Conservation (phyloP, 768 basidiomycete species). For the Lactarius hatsudake region DNA sequence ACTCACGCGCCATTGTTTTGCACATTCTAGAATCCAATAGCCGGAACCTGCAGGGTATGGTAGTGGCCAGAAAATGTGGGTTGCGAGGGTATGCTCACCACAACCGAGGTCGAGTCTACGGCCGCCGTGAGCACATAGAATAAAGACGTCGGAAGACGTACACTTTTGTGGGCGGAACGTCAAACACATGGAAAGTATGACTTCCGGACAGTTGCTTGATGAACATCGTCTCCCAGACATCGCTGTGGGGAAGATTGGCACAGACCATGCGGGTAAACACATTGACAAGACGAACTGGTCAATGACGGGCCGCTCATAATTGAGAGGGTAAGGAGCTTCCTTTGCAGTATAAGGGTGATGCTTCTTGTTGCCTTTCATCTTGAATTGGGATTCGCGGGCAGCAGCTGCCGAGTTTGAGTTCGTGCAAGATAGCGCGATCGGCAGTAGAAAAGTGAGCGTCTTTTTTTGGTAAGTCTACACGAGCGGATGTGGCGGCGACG, state of each 20-base stretch:
- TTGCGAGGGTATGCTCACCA: slow-evolving; percentile 40
- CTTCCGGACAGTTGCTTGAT: slow-evolving; percentile 53
- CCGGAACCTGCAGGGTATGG: slow-evolving; percentile 52
- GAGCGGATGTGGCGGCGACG: not conserved
- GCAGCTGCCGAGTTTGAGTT: slow-evolving; percentile 51
- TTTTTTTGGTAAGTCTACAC: not conserved
- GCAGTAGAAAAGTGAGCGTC: slow-evolving; percentile 52
- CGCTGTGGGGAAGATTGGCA: slow-evolving; percentile 39
- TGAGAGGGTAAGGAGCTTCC: slow-evolving; percentile 67
- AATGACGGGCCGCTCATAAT: slow-evolving; percentile 58
- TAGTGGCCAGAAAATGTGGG: slow-evolving; percentile 16
- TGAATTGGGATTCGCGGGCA: slow-evolving; percentile 56
- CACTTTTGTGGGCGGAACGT: slow-evolving; percentile 59
- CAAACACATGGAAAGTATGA: slow-evolving; percentile 64
- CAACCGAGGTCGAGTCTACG: slow-evolving; percentile 68
- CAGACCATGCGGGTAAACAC: not conserved
- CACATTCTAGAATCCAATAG: slow-evolving; percentile 67
- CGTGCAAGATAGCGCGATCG: slow-evolving; percentile 58
- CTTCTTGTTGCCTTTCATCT: slow-evolving; percentile 47
- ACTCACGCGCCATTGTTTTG: slow-evolving; percentile 58
- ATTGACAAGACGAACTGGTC: slow-evolving; percentile 54
- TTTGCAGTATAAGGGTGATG: slow-evolving; percentile 52
- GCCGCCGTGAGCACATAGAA: slow-evolving; percentile 13
- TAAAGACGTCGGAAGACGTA: slow-evolving; percentile 36
- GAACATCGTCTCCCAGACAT: slow-evolving; percentile 65